Conservation (phyloP, 306 rosid genomes). For the Cicer yamashitae region DNA sequence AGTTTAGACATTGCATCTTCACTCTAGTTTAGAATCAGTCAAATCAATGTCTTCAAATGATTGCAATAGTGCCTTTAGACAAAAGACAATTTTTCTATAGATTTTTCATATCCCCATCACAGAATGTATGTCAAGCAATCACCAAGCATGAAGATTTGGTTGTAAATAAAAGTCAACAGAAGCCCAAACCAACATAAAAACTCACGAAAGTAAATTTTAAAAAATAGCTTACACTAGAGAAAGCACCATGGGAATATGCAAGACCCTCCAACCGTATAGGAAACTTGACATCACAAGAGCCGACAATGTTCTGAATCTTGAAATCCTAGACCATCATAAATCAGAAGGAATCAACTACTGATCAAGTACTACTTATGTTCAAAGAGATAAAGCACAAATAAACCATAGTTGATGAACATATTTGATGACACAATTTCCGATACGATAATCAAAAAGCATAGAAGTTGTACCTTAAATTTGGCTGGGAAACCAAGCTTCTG, state of each 20-base stretch:
- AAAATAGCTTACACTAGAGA: constrained; percentile 76
- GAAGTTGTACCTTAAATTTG: constrained; percentile 70
- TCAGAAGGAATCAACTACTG: not conserved
- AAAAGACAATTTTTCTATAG: not conserved
- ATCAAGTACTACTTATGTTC: not conserved
- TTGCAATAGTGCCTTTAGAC: not conserved
- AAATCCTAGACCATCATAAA: constrained; percentile 54
- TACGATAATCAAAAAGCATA: not conserved
- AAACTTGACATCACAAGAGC: constrained; percentile 92
- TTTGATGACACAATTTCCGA: constrained; percentile 20
- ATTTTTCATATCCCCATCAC: not conserved
- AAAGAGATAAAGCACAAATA: not conserved
- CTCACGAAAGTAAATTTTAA: not conserved
- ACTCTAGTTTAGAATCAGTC: not conserved
- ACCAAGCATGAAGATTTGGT: not conserved
- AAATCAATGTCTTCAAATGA: not conserved
- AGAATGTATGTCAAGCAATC: not conserved
- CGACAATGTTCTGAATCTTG: constrained; percentile 94
- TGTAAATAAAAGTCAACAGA: not conserved
- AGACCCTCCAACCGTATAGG: constrained; percentile 95
- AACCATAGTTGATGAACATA: not conserved
- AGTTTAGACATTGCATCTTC: not conserved
- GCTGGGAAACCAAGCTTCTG: constrained; percentile 93
- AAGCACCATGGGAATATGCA: constrained; percentile 87
- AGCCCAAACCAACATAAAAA: not conserved